Percentiles rank a stretch among this genome's conserved stretches.
These are phyloP conservation scores for Stylosanthes scabra DNA, from an alignment of 331 rosid genomes.

Conservation along the genomic window DNA sequence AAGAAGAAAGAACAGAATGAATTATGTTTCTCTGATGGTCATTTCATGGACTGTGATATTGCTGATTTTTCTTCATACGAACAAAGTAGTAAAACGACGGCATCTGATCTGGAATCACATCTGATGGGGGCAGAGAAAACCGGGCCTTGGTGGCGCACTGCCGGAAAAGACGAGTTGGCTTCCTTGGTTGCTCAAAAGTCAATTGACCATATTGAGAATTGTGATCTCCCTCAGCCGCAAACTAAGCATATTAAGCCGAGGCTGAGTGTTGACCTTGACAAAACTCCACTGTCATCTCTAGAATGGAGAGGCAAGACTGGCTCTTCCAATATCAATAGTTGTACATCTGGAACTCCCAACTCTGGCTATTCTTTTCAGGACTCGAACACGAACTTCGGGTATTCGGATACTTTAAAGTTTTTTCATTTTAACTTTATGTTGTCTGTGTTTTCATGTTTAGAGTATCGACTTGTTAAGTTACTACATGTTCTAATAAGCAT, in stretches of 20 bases:
- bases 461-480: neutral
- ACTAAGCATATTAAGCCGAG: slow-evolving; percentile 47
- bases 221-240: slow-evolving; percentile 89
- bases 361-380: slow-evolving; percentile 54
- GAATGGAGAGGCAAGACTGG: slow-evolving; percentile 49
- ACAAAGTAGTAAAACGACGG: slow-evolving; percentile 45
- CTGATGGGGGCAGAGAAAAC: slow-evolving; percentile 59
- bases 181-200: slow-evolving; percentile 86
- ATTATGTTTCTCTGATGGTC: slow-evolving; percentile 54
- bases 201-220: slow-evolving; percentile 71
- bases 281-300: slow-evolving; percentile 46
- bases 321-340: slow-evolving; percentile 44
- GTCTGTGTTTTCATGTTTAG: slow-evolving; percentile 30
- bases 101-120: slow-evolving; percentile 59
- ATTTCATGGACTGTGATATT: slow-evolving; percentile 60
- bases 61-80: slow-evolving; percentile 46
- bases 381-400: slow-evolving; percentile 56
- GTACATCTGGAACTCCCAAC: slow-evolving; percentile 47
- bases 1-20: slow-evolving; percentile 56
- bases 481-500: too few relatives aligned
- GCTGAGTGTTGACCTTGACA: slow-evolving; percentile 42
- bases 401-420: slow-evolving; percentile 29
- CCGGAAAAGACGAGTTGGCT: slow-evolving; percentile 81
- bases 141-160: slow-evolving; percentile 84
- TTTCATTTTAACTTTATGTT: neutral